Conservation (phyloP, 371 early-diverging fungal genomes). For the Zychaea mexicana region DNA sequence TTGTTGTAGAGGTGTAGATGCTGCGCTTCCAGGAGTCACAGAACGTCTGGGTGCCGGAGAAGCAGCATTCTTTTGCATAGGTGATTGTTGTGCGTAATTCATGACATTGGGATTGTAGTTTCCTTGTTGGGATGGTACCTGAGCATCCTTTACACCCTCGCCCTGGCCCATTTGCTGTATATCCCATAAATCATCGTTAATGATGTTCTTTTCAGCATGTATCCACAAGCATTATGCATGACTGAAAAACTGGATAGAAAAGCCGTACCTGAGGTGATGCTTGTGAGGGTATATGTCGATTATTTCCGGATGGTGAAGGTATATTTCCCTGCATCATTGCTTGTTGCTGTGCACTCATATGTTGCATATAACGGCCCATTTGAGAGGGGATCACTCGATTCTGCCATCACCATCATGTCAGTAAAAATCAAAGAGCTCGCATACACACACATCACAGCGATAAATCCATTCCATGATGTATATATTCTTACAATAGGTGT, state of each 20-base stretch:
- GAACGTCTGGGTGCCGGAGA: conserved; percentile 35
- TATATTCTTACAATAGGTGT: conserved; percentile 24
- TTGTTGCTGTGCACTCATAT: conserved; percentile 19
- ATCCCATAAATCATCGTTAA: too few species aligned
- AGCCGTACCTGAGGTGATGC: conserved; percentile 25
- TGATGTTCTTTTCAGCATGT: too few species aligned
- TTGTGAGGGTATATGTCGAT: conserved; percentile 21
- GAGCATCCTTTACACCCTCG: not conserved
- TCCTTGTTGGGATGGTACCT: conserved; percentile 9
- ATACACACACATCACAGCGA: too few species aligned
- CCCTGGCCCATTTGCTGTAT: conserved; percentile 5
- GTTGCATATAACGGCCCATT: conserved; percentile 36
- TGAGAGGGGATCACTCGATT: conserved; percentile 44
- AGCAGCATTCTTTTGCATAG: conserved; percentile 26
- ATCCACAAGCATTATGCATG: too few species aligned
- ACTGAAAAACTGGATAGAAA: too few species aligned
- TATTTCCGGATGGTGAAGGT: conserved; percentile 23
- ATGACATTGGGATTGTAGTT: not conserved
- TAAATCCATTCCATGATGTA: not conserved
- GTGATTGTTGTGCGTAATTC: conserved; percentile 31
- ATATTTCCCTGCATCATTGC: conserved; percentile 24
- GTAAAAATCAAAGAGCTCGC: too few species aligned
- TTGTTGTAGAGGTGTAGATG: conserved; percentile 41
- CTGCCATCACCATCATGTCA: too few species aligned
- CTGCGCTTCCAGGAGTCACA: conserved; percentile 33